Percentiles rank a stretch among this genome's conserved stretches.
phyloP scores from a whole-genome alignment of 148 eudicot species.

The Rheum nobile region DNA sequence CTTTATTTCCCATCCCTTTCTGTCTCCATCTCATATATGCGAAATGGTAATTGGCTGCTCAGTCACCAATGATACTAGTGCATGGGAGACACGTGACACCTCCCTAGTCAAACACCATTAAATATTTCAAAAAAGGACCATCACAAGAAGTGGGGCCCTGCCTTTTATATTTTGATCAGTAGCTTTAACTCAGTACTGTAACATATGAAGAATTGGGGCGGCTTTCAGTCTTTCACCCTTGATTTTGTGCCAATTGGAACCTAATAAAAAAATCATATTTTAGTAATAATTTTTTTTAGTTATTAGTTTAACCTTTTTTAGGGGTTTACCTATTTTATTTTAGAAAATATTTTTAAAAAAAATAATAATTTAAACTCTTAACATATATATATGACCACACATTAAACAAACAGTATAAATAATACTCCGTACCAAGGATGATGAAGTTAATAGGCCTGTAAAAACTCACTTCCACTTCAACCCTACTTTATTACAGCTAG shows the following conservation, averaged over 20 bases:
- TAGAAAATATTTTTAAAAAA: no score
- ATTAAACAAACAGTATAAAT: no score
- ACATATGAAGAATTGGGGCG: slow-evolving; percentile 5
- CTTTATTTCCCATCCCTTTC: not conserved
- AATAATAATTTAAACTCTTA: no score
- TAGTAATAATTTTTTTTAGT: no score
- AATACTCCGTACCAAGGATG: no score
- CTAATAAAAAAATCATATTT: no score
- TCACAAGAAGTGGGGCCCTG: not conserved
- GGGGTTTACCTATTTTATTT: no score
- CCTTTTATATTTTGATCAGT: not conserved
- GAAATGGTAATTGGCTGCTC: not conserved
- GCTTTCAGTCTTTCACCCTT: not conserved
- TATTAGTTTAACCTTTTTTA: no score
- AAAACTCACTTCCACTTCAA: not conserved
- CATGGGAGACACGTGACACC: slow-evolving; percentile 11
- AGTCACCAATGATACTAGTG: not conserved
- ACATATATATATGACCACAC: no score
- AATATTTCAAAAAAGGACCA: not conserved
- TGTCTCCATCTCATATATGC: not conserved
- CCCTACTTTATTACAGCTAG: slow-evolving; percentile 1
- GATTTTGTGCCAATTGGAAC: no score
- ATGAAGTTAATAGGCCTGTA: not conserved
- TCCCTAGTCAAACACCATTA: slow-evolving; percentile 11
- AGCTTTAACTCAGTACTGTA: not conserved